Conservation (phyloP, 179 eudicot genomes). For the Actinidia polygama region DNA sequence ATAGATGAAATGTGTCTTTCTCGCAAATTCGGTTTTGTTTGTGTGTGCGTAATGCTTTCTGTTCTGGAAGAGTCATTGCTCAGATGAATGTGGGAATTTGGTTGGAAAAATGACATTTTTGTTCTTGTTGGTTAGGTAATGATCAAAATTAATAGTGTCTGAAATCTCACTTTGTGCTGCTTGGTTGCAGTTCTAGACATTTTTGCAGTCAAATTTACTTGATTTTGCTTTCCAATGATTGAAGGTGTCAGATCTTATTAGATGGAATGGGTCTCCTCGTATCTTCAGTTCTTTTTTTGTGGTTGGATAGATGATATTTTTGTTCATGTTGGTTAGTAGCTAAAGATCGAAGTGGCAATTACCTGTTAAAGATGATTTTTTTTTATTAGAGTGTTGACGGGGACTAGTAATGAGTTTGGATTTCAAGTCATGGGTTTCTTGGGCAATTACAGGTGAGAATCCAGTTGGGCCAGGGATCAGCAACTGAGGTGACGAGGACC, state of each 20-base stretch:
- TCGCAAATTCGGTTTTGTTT: background rate
- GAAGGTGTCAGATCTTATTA: slow-evolving; percentile 20
- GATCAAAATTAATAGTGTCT: background rate
- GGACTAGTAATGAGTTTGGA: background rate
- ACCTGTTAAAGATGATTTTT: background rate
- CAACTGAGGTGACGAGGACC: slow-evolving; percentile 57
- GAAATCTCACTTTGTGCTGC: no score
- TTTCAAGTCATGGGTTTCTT: slow-evolving; percentile 16
- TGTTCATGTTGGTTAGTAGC: background rate
- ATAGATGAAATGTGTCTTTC: slow-evolving; percentile 17
- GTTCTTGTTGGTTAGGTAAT: background rate
- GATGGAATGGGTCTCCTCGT: slow-evolving; percentile 14
- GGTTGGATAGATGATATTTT: background rate
- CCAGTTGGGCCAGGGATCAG: slow-evolving; percentile 96
- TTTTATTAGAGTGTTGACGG: background rate
- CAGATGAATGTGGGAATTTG: no score
- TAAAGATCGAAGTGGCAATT: background rate
- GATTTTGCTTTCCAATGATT: background rate
- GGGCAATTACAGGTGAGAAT: slow-evolving; percentile 66
- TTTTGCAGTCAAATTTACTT: no score
- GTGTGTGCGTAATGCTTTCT: no score
- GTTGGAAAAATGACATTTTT: background rate
- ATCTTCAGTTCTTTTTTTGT: background rate
- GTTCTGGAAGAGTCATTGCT: background rate
- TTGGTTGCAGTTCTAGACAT: no score